Evolutionary conservation across 768 basidiomycete genomes (phyloP), one percentile per base, ranked within the genome.

Genomic region (Tulasnella sp.): DNA sequence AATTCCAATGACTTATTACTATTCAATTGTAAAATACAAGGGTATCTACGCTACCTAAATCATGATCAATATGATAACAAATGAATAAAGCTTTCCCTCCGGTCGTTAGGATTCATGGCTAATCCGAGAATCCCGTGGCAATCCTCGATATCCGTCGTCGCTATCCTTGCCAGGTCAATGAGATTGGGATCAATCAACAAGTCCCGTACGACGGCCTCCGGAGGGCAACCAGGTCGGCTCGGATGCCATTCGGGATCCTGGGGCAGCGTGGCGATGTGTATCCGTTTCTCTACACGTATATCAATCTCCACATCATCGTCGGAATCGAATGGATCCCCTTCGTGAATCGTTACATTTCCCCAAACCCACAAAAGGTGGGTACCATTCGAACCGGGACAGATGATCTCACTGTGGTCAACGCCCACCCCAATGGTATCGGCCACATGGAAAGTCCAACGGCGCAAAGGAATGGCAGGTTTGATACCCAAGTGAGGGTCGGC

Each of bases 281-380:
- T 40, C 37, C 71, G 37, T 23, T 39, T 39, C 23, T 69, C 61
- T 20, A 40, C 40, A 16, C 32, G 48, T 23, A 57, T 51, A 37
- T 44, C n/a, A 44, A 39, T 23, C 7, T 29, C 55, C 18, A 42
- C 71, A 1, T 72, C 44, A 11, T 67, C 61, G 16, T 67, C 61
- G 15, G 61, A 67, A 4, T 67, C 61, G 4, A 35, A 67, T 67
- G 61, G 61, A 1, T 67, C 29, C 29, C 29, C 61, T 37, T 32
- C 37, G 23, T 29, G 35, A 23, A 46, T 40, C 35, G 39, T 46
- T 18, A 76, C 2, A 23, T 76, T 44, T 29, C 55, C 61, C 69
- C 77, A 77, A 18, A 77, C 26, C 77, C 77, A 77, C 44, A 77
- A 13, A 13, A 77, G 32, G 48, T 77, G 77, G 4, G 77, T 77